These are phyloP conservation scores for Acacia acuminata DNA, from an alignment of 306 rosid species.

Conservation along the genomic window DNA sequence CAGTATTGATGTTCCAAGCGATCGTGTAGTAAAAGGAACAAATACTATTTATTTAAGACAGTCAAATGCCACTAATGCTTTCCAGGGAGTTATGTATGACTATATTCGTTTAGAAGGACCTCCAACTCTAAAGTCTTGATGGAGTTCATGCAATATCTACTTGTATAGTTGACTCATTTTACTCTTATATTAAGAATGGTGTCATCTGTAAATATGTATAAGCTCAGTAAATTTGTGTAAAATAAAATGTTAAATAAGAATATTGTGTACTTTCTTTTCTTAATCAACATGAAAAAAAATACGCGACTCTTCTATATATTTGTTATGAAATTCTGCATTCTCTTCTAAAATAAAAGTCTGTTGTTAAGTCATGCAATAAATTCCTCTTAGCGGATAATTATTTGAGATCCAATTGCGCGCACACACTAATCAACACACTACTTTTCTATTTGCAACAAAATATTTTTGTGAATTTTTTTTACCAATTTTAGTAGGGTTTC, in stretches of 20 bases:
- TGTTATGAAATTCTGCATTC: not conserved
- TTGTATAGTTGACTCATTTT: not conserved
- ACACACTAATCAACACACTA: not conserved
- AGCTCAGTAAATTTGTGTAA: not conserved
- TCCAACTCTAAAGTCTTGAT: conserved; percentile 23
- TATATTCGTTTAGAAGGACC: conserved; percentile 85
- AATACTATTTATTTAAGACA: conserved; percentile 68
- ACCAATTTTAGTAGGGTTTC: not conserved
- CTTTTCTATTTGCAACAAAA: not conserved
- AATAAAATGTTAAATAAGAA: not conserved
- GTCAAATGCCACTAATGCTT: conserved; percentile 37
- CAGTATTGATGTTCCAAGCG: conserved; percentile 45
- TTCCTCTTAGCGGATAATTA: not conserved
- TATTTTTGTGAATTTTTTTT: too few species aligned
- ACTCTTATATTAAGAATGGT: not conserved
- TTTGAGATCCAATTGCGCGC: not conserved
- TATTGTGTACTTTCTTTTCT: not conserved
- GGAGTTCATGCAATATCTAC: not conserved
- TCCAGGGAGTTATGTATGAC: conserved; percentile 88
- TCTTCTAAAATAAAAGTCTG: not conserved
- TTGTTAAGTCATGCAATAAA: not conserved
- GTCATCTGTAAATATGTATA: not conserved
- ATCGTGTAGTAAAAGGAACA: conserved; percentile 39
- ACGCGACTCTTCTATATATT: not conserved
- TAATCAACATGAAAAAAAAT: not conserved